phyloP scores from a whole-genome alignment of 148 eudicot genomes.

The Heliamphora exappendiculata region DNA sequence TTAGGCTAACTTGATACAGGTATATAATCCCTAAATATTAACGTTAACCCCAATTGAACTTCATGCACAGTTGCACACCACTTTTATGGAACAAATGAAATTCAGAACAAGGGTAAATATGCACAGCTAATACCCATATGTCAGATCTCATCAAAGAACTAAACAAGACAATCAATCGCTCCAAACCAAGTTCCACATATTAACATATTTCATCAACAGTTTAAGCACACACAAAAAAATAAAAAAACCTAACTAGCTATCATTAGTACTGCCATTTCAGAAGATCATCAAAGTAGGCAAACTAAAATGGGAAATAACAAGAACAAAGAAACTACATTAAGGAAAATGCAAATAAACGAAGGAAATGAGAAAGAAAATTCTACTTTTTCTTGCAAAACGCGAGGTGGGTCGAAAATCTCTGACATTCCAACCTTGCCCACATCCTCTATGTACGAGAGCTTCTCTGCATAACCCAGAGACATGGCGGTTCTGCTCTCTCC shows the following conservation, averaged over 20 bases:
- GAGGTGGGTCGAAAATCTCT: slow-evolving; percentile 61
- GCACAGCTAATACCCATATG: slow-evolving; percentile 8
- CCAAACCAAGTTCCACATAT: background rate
- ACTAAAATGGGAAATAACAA: background rate
- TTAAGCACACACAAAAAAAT: too few relatives aligned
- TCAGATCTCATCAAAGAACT: slow-evolving; percentile 3
- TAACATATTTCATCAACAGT: background rate
- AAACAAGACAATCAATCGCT: background rate
- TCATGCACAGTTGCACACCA: background rate
- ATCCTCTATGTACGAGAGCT: slow-evolving; percentile 77
- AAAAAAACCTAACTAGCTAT: slow-evolving; percentile 11
- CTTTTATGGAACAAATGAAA: background rate
- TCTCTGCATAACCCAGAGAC: slow-evolving; percentile 86
- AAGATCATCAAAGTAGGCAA: background rate
- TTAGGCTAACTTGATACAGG: background rate
- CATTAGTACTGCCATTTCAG: background rate
- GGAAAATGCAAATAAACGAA: slow-evolving; percentile 8
- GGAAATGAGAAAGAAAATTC: background rate
- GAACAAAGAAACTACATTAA: background rate
- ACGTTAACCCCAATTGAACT: background rate
- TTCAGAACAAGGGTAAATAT: background rate
- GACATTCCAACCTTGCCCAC: slow-evolving; percentile 83
- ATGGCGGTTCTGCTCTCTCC: slow-evolving; percentile 13
- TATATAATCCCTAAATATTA: background rate
- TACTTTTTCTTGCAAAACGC: slow-evolving; percentile 51